These are phyloP conservation scores for Diaporthe velutina DNA, from an alignment of 2,329 filamentous ascomycete genomes.

Conservation along the genomic window DNA sequence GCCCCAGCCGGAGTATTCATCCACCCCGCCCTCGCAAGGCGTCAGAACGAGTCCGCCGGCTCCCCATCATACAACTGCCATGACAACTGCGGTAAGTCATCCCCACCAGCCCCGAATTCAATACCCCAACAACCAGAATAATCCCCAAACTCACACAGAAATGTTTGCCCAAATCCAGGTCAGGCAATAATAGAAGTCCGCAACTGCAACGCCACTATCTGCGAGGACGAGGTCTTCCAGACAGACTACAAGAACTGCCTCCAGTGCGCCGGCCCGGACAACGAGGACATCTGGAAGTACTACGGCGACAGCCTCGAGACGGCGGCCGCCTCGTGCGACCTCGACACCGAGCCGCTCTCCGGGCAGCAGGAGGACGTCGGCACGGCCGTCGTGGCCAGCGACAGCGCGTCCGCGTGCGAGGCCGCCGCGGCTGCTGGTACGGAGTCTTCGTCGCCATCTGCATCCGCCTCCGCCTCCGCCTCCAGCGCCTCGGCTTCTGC, in stretches of 20 bases:
- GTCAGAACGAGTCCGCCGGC: conserved; percentile 51
- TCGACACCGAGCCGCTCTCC: conserved; percentile 42
- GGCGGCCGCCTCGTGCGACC: conserved; percentile 47
- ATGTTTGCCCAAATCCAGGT: conserved; percentile 39
- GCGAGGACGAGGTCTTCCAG: conserved; percentile 53
- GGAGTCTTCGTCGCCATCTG: conserved; percentile 1
- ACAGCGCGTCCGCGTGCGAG: conserved; percentile 27
- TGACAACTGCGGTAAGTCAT: conserved; percentile 56
- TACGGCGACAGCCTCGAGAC: conserved; percentile 51
- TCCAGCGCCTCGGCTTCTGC: neutral
- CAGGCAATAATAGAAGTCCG: conserved; percentile 52
- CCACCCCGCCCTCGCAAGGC: conserved; percentile 41
- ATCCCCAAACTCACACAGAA: neutral
- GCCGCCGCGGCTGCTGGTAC: conserved; percentile 28
- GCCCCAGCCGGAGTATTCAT: neutral
- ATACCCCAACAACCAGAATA: neutral
- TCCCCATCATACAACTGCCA: conserved; percentile 58
- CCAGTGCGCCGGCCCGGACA: conserved; percentile 54
- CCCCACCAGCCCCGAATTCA: neutral
- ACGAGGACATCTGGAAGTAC: conserved; percentile 56
- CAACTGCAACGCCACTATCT: conserved; percentile 47
- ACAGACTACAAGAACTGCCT: conserved; percentile 56
- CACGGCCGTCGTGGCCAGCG: conserved; percentile 36
- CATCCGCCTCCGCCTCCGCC: neutral
- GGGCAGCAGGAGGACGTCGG: conserved; percentile 42